Conservation (phyloP, 768 basidiomycete genomes). For the Termitomyces sp. region DNA sequence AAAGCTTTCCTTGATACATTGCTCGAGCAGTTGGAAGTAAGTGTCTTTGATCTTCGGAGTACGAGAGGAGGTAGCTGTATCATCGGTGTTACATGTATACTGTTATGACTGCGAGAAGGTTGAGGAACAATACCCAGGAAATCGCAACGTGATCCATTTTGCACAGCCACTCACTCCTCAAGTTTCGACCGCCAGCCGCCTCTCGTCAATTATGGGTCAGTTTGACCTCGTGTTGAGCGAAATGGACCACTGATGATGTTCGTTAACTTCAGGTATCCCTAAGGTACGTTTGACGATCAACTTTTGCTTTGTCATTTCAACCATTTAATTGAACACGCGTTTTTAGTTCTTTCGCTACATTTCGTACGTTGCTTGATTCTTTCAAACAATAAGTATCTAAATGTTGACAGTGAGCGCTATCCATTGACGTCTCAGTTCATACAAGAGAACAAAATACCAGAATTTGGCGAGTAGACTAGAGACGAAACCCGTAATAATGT, state of each 20-base stretch:
- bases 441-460: conserved; percentile 97
- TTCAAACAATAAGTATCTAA: conserved; percentile 4
- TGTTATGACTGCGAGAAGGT: no score
- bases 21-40: background rate
- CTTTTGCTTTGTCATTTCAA: conserved; percentile 1
- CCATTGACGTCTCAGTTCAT: conserved; percentile 97
- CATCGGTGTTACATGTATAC: no score
- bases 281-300: conserved; percentile 40
- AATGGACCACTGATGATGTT: background rate
- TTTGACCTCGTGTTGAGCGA: background rate
- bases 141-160: conserved; percentile 11
- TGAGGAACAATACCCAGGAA: background rate
- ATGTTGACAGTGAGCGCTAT: conserved; percentile 76
- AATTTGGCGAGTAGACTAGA: conserved; percentile 67
- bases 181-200: conserved; percentile 5
- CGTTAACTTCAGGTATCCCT: conserved; percentile 44
- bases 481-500: background rate
- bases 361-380: conserved; percentile 50
- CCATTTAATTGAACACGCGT: conserved; percentile 10
- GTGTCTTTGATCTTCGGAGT: background rate
- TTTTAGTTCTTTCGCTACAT: conserved; percentile 93
- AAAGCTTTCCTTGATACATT: background rate
- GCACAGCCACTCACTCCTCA: conserved; percentile 8
- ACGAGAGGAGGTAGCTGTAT: background rate
- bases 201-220: conserved; percentile 16